Conservation (phyloP, 2,329 filamentous ascomycete species). For the Microcyclosporella mali region DNA sequence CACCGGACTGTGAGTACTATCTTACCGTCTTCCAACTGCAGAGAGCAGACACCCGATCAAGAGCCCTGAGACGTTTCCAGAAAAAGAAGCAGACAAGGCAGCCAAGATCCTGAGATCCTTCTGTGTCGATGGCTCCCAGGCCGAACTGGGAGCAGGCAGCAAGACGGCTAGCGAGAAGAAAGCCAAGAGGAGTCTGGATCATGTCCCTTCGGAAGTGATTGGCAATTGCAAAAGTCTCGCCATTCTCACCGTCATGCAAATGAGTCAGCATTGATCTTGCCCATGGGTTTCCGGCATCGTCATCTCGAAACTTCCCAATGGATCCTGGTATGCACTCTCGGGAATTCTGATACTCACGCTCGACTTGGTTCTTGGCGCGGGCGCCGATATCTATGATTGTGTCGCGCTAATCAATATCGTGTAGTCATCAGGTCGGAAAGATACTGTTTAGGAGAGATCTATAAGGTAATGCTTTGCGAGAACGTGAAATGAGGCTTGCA, state of each 20-base stretch:
- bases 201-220: constrained; percentile 74
- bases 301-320: constrained; percentile 73
- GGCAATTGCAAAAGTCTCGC: constrained; percentile 81
- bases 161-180: constrained; percentile 34
- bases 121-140: constrained; percentile 61
- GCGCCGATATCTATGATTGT: constrained; percentile 90
- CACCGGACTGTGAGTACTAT: no score
- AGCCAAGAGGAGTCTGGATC: constrained; percentile 61
- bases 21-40: no score
- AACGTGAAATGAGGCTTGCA: no score
- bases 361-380: constrained; percentile 77
- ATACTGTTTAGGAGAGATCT: no score
- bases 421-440: no score
- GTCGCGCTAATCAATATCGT: constrained; percentile 85
- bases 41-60: no score
- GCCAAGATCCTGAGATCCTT: constrained; percentile 83
- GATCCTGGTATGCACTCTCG: constrained; percentile 82
- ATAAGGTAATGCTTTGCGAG: no score
- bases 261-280: constrained; percentile 81
- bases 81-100: constrained; percentile 81
- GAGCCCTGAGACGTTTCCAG: constrained; percentile 68
- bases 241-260: constrained; percentile 91
- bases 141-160: constrained; percentile 38
- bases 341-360: constrained; percentile 84
- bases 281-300: constrained; percentile 83